These are phyloP conservation scores for Kockovaella imperatae DNA, from an alignment of 768 basidiomycete species.

Conservation along the genomic window DNA sequence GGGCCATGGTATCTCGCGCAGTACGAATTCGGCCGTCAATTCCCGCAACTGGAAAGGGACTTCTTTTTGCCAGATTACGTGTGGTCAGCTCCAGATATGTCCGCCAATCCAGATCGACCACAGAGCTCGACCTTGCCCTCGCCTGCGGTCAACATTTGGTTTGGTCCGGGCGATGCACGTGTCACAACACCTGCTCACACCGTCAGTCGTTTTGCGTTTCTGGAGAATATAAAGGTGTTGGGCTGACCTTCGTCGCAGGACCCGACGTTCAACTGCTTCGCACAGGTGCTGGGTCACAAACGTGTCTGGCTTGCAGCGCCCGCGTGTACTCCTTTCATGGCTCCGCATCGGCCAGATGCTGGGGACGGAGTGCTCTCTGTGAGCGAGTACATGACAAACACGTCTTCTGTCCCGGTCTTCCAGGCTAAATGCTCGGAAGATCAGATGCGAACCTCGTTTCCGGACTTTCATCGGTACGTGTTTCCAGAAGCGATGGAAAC, in stretches of 20 bases:
- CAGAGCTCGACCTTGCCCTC: neutral
- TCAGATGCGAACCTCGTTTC: conserved; percentile 42
- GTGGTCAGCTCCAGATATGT: conserved; percentile 56
- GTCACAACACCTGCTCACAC: conserved; percentile 86
- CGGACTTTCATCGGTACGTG: conserved; percentile 55
- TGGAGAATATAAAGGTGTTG: too few species aligned
- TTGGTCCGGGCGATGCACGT: conserved; percentile 51
- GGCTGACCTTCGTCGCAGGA: conserved; percentile 54
- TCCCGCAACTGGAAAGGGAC: conserved; percentile 67
- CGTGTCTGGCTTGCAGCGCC: conserved; percentile 89
- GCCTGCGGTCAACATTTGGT: conserved; percentile 40
- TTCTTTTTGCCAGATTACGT: conserved; percentile 82
- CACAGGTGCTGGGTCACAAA: conserved; percentile 81
- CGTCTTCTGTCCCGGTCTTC: conserved; percentile 76
- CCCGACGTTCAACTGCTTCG: conserved; percentile 85
- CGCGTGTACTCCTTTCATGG: conserved; percentile 48
- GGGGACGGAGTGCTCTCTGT: neutral
- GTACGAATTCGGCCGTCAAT: conserved; percentile 74
- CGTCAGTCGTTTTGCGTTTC: conserved; percentile 50
- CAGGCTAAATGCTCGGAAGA: too few species aligned
- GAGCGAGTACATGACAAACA: conserved; percentile 58
- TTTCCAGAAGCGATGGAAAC: conserved; percentile 56
- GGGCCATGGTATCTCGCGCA: conserved; percentile 73
- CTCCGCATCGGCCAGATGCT: conserved; percentile 43
- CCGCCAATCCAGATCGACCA: conserved; percentile 48